Conservation (phyloP, 73 alveolate genomes). For the Tetrahymena malaccensis region DNA sequence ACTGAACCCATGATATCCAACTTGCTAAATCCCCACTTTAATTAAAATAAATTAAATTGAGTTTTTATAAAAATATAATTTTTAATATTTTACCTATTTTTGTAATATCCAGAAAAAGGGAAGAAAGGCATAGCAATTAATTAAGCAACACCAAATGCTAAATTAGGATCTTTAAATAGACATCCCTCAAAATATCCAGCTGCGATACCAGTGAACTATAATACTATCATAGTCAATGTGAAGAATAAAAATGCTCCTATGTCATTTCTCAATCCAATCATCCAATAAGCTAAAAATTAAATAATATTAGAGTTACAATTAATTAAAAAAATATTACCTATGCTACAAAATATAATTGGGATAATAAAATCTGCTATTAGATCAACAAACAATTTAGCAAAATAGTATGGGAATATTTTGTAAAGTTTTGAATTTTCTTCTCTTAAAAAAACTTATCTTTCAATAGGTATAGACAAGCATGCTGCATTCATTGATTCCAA, state of each 20-base stretch:
- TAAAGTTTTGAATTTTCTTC: slow-evolving; percentile 28
- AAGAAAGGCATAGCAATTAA: slow-evolving; percentile 39
- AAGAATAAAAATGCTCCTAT: background rate
- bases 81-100: background rate
- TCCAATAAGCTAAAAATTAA: background rate
- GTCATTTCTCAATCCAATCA: background rate
- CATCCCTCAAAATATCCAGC: slow-evolving; percentile 40
- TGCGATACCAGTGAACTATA: background rate
- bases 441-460: slow-evolving; percentile 19
- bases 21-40: slow-evolving; percentile 8
- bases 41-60: background rate
- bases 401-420: slow-evolving; percentile 4
- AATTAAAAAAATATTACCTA: background rate
- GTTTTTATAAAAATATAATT: background rate
- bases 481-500: background rate
- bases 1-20: slow-evolving; percentile 52
- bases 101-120: slow-evolving; percentile 43
- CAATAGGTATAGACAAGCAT: slow-evolving; percentile 1
- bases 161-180: slow-evolving; percentile 1
- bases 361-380: background rate
- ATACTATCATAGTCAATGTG: background rate
- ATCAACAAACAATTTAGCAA: background rate
- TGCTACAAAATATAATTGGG: background rate
- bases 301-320: background rate
- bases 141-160: slow-evolving; percentile 35